These are phyloP conservation scores for Corniculantispora saksenae DNA, from an alignment of 2,329 filamentous ascomycete species.

Conservation along the genomic window DNA sequence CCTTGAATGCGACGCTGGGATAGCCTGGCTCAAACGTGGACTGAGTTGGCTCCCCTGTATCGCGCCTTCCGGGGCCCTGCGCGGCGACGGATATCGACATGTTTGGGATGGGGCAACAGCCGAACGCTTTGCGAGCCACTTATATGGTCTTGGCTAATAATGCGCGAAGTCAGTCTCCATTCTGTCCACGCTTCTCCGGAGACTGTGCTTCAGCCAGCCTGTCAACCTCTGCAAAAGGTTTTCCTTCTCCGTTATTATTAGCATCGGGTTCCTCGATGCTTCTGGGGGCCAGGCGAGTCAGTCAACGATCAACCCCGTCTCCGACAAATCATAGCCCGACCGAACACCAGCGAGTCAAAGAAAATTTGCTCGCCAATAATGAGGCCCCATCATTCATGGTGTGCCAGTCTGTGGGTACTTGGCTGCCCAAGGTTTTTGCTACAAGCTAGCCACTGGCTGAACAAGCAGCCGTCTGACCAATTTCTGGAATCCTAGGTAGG, in stretches of 20 bases:
- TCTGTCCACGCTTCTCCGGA: no score
- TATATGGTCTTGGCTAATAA: background rate
- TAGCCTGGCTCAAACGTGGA: background rate
- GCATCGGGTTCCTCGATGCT: background rate
- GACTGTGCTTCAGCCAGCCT: no score
- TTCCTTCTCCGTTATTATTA: no score
- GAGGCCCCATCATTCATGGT: no score
- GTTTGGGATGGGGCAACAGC: background rate
- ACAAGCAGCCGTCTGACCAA: background rate
- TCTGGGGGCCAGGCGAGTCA: background rate
- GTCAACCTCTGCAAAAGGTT: no score
- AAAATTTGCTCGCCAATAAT: no score
- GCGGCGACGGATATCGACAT: background rate
- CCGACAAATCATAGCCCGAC: no score
- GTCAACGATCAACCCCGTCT: background rate
- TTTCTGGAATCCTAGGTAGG: background rate
- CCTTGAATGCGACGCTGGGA: background rate
- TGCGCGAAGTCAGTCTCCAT: no score
- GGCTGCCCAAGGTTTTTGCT: no score
- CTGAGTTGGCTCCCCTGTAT: background rate
- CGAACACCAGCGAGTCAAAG: no score
- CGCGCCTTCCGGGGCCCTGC: background rate
- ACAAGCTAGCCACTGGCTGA: no score
- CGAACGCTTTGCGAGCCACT: background rate
- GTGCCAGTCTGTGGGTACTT: no score